Evolutionary conservation across 1,284 basidiomycete species (phyloP), one percentile per base, ranked within the genome.

Genomic region (Papiliotrema flavescens): DNA sequence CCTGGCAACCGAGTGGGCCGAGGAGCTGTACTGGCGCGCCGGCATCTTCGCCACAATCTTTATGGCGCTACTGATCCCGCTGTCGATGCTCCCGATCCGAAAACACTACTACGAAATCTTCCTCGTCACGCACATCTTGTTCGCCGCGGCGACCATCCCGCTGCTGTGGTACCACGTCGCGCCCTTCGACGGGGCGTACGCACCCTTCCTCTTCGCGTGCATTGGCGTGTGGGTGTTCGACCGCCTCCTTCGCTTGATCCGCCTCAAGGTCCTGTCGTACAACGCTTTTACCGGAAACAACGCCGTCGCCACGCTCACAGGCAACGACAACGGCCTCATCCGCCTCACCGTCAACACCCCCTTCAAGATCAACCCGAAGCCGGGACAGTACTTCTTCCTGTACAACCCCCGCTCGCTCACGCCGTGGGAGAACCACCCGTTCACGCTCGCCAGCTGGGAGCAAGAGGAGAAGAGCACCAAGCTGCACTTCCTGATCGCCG

Each of bases 111-210:
- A 64, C 53, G 73, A 71, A 48, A 50, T 53, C 57, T 74, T 63
- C 62, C 61, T 63, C 17, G 47, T 65, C 48, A 51, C 59, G 14
- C 71, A 75, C 52, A 69, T 75, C 52, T 26, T 57, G 36, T 61
- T 68, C 35, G 69, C 66, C 3, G 45, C 73, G 35, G 52, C 66
- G 17, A 61, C 60, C 44, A 19, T 74, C 15, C 48, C 64, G 8
- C 63, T 62, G 23, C 42, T 44, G 14, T 56, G 57, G 19, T 74
- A 66, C 50, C 63, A 68, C 20, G 69, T 74, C 54, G 65, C 37
- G 50, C 55, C 20, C 35, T 43, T 23, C 13, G 55, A 32, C 61
- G 44, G 39, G 48, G 19, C 28, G 34, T 49, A 58, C 36, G 56
- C 59, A 32, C 49, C 49, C 20, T 59, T 28, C 26, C 47, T 47